Evolutionary conservation across 2,329 filamentous ascomycete species (phyloP).

Genomic region (Aureobasidium sp.): DNA sequence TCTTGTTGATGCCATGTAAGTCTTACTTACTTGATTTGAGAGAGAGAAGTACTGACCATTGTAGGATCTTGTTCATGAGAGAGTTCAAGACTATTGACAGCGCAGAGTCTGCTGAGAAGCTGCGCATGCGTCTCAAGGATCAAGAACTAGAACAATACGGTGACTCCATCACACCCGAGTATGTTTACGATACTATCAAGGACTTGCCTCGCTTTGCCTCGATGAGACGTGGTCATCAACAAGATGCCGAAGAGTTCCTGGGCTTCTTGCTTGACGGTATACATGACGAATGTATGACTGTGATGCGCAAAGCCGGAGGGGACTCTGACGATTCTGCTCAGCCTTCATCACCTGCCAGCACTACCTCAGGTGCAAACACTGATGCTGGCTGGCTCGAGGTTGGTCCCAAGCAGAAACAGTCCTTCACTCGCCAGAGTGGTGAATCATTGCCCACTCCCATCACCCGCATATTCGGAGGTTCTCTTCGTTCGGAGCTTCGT

Average conservation of each 20-base stretch:
- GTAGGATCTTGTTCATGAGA: conserved; percentile 87
- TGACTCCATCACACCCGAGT: conserved; percentile 85
- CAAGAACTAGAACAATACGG: conserved; percentile 85
- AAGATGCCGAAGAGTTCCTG: conserved; percentile 95
- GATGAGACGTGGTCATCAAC: conserved; percentile 92
- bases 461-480: conserved; percentile 89
- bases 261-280: conserved; percentile 87
- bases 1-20: conserved; percentile 85
- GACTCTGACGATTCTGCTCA: conserved; percentile 22
- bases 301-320: conserved; percentile 47
- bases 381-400: conserved; percentile 87
- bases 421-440: conserved; percentile 79
- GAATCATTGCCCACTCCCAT: conserved; percentile 59
- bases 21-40: conserved; percentile 18
- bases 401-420: conserved; percentile 79
- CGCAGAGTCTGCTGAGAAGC: conserved; percentile 63
- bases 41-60: conserved; percentile 8
- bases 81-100: conserved; percentile 83
- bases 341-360: conserved; percentile 35
- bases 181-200: conserved; percentile 88
- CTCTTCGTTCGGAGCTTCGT: conserved; percentile 79
- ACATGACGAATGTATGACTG: conserved; percentile 80
- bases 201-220: conserved; percentile 79
- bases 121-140: conserved; percentile 65
- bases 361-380: conserved; percentile 31